phyloP scores from a whole-genome alignment of 805 yeast genomes.

The Yamadazyma ubonensis region DNA sequence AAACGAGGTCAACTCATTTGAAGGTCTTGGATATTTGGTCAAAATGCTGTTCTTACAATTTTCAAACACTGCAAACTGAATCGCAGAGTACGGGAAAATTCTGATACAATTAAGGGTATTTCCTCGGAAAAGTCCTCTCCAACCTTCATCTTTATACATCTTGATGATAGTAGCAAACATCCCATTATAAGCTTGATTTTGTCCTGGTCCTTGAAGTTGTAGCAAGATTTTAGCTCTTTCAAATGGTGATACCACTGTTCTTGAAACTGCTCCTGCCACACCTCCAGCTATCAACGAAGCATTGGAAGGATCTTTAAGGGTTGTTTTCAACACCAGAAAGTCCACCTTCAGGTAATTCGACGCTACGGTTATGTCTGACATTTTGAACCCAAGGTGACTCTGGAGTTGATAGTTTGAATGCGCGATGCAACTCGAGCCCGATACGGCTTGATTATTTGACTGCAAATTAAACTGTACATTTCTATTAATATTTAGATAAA shows the following conservation, averaged over 20 bases:
- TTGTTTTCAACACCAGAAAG: background rate
- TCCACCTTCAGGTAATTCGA: too few species aligned
- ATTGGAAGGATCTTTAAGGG: constrained; percentile 48
- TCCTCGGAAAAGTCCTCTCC: constrained; percentile 85
- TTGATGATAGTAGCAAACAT: constrained; percentile 69
- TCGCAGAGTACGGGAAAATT: constrained; percentile 91
- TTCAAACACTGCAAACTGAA: constrained; percentile 86
- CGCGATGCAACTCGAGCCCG: background rate
- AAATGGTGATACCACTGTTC: constrained; percentile 93
- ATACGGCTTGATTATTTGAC: background rate
- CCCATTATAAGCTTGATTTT: constrained; percentile 57
- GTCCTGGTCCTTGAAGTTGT: constrained; percentile 76
- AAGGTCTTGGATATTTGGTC: constrained; percentile 17
- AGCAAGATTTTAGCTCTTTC: constrained; percentile 90
- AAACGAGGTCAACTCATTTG: constrained; percentile 42
- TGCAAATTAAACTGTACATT: constrained; percentile 5
- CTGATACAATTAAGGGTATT: constrained; percentile 87
- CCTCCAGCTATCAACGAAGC: constrained; percentile 75
- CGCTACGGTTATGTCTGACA: background rate
- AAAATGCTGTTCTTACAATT: constrained; percentile 45
- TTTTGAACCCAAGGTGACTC: too few species aligned
- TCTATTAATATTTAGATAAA: constrained; percentile 26
- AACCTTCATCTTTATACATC: constrained; percentile 90
- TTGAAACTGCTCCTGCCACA: constrained; percentile 71
- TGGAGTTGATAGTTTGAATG: too few species aligned